Evolutionary conservation across 768 basidiomycete species (phyloP), one percentile per base, ranked within the genome.

Genomic region (Boletus fagicola): DNA sequence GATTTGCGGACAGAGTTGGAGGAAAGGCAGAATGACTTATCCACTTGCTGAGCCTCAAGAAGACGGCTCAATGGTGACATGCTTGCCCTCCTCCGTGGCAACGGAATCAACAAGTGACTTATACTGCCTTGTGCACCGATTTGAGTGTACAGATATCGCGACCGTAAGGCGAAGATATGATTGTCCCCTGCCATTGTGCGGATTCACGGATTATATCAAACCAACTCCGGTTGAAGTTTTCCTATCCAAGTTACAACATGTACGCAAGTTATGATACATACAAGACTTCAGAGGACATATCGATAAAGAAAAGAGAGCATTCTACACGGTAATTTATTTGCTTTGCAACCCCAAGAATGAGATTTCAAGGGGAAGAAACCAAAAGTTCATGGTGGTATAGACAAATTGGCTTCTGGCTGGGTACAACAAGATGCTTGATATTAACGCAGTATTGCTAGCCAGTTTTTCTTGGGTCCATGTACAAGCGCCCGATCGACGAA

Each of bases 341-440:
- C 51, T 50, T 48, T 49, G 28, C 18, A 42, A 59, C 33, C 53
- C 45, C 49, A 48, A 30, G 24, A 44, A 36, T 48, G 49, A 52
- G 39, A 45, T 57, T 58, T 49, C 44, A n/a, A 53, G 20, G 24
- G 30, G 28, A 46, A 38, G 28, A 49, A 54, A 53, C 40, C 39
- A 45, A 59, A 51, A 44, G 56, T 63, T 55, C 44, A 26, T 57
- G 62, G 11, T 61, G 71, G 69, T 71, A 73, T 71, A 58, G 43
- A 60, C 42, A 62, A 58, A 51, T 30, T 49, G 56, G 50, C 36
- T 55, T 50, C 38, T 64, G 59, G 51, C 36, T 62, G 60, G 57
- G 60, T 68, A 68, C 65, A 66, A 66, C 57, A 61, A 54, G 50
- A 70, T 69, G 60, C 64, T 61, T 58, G 59, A 66, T 68, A 67